Percentiles rank a stretch among this genome's conserved stretches.
phyloP scores from a whole-genome alignment of 2,329 filamentous ascomycete species.

The Uncinocarpus reesii region DNA sequence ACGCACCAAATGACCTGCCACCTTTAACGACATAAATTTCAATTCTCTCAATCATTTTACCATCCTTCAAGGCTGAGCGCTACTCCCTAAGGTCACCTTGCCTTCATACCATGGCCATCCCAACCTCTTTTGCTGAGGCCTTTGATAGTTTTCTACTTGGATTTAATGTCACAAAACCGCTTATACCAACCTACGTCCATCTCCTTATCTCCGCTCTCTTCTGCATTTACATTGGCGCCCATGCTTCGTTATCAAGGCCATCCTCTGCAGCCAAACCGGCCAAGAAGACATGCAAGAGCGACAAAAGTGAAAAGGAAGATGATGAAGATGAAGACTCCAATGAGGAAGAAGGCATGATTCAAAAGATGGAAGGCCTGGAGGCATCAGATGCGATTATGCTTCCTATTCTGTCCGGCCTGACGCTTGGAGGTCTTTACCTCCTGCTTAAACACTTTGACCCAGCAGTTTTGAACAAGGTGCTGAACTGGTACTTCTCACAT shows the following conservation, averaged over 20 bases:
- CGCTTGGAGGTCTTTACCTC: constrained; percentile 69
- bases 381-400: constrained; percentile 76
- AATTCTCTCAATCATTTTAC: not conserved
- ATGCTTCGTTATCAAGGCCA: constrained; percentile 75
- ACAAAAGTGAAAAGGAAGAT: constrained; percentile 23
- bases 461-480: constrained; percentile 65
- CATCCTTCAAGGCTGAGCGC: too few relatives aligned
- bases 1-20: not conserved
- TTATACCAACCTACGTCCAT: constrained; percentile 50
- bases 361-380: constrained; percentile 57
- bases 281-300: constrained; percentile 37
- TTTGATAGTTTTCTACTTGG: constrained; percentile 37
- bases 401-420: constrained; percentile 62
- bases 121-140: constrained; percentile 31
- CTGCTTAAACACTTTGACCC: constrained; percentile 84
- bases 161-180: constrained; percentile 34
- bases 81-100: not conserved
- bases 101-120: constrained; percentile 23
- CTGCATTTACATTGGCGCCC: constrained; percentile 73
- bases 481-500: constrained; percentile 72
- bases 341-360: constrained; percentile 44
- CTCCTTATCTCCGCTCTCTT: constrained; percentile 60
- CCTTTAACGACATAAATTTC: not conserved
- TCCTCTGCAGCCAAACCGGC: constrained; percentile 60
- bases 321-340: constrained; percentile 44